A percentile compares a stretch with the other conserved stretches of the same genome.
phyloP scores from a whole-genome alignment of 2,329 filamentous ascomycete species.

The Aureobasidium subglaciale region DNA sequence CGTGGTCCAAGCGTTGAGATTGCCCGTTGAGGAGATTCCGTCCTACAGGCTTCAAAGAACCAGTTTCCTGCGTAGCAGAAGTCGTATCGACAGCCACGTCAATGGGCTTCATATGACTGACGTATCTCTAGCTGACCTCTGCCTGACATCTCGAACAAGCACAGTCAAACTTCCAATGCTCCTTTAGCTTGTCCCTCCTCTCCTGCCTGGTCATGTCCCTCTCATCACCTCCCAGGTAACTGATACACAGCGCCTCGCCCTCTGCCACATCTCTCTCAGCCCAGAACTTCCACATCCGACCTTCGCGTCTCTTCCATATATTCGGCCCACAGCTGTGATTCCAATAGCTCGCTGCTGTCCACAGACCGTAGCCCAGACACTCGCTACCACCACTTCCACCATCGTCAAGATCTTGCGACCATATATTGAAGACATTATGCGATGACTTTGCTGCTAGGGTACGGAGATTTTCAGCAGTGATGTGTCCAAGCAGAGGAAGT shows the following conservation, averaged over 20 bases:
- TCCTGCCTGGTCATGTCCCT: slow-evolving; percentile 30
- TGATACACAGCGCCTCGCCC: slow-evolving; percentile 42
- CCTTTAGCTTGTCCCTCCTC: slow-evolving; percentile 32
- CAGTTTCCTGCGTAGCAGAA: too few species aligned
- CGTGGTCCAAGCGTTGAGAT: background rate
- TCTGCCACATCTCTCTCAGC: slow-evolving; percentile 28
- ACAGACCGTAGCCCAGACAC: slow-evolving; percentile 43
- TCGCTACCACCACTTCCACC: slow-evolving; percentile 35
- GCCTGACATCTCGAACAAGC: slow-evolving; percentile 33
- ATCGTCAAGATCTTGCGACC: slow-evolving; percentile 28
- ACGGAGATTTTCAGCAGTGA: slow-evolving; percentile 31
- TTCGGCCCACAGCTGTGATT: slow-evolving; percentile 43
- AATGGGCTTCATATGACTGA: background rate
- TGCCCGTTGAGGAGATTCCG: background rate
- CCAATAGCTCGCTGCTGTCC: slow-evolving; percentile 42
- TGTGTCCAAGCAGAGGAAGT: slow-evolving; percentile 25
- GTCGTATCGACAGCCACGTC: background rate
- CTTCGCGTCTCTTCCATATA: slow-evolving; percentile 35
- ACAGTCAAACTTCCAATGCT: slow-evolving; percentile 42
- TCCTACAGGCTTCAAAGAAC: too few species aligned
- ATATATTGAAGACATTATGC: slow-evolving; percentile 44
- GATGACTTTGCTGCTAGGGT: slow-evolving; percentile 34
- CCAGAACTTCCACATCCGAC: slow-evolving; percentile 36
- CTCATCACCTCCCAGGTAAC: slow-evolving; percentile 43
- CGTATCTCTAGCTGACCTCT: background rate